Conservation (phyloP, 2,329 filamentous ascomycete species). For the Fusarium denticulatum region DNA sequence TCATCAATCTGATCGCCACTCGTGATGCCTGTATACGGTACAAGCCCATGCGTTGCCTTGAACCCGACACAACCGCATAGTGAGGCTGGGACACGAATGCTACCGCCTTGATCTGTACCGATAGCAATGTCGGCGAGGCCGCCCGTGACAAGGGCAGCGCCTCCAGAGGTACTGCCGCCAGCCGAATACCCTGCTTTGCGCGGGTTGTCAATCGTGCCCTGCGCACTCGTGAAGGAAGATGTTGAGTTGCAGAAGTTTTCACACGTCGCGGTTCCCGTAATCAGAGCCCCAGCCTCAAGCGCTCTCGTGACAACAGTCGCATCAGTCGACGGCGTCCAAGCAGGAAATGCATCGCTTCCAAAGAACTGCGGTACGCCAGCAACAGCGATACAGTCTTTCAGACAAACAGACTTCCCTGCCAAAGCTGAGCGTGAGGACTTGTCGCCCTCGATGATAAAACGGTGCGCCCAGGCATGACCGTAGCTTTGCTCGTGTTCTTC, state of each 20-base stretch:
- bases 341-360: conserved; percentile 59
- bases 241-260: conserved; percentile 64
- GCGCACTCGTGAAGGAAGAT: conserved; percentile 57
- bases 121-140: conserved; percentile 57
- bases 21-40: conserved; percentile 61
- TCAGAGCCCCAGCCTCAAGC: conserved; percentile 60
- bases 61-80: conserved; percentile 56
- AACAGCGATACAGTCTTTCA: conserved; percentile 66
- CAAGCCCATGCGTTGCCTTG: conserved; percentile 62
- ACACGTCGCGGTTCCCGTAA: conserved; percentile 61
- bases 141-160: conserved; percentile 56
- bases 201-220: conserved; percentile 59
- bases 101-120: conserved; percentile 60
- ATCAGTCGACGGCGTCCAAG: conserved; percentile 63
- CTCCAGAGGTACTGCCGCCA: conserved; percentile 61
- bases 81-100: conserved; percentile 56
- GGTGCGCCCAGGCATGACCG: conserved; percentile 62
- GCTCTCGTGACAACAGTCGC: conserved; percentile 63
- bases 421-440: conserved; percentile 37
- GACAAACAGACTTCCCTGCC: conserved; percentile 56
- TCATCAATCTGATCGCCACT: conserved; percentile 62
- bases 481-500: conserved; percentile 53
- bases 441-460: conserved; percentile 54
- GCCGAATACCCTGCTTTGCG: conserved; percentile 56
- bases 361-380: conserved; percentile 63